Base-by-base conservation (phyloP, 2,329 filamentous ascomycete genomes). In the Hymenoscyphus salicellus region DNA sequence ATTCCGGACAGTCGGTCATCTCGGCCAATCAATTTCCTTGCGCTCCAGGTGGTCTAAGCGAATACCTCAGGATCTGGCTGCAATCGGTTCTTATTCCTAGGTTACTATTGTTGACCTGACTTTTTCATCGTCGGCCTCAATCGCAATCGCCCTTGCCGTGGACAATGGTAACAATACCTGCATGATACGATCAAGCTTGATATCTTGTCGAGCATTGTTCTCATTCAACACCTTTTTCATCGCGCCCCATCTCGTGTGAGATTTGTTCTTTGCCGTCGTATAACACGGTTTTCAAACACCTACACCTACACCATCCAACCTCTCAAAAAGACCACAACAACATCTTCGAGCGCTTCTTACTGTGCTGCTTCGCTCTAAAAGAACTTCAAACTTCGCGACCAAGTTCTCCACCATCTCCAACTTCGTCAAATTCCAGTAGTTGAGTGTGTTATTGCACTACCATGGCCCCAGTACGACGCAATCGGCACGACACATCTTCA, bases 401-500 rank as follows among this genome's bases (percentile, higher is more conserved):
- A 11, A 52, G n/a, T 49, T 49, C 10, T 49, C 20, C n/a, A 5
- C 11, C 20, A 26, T 26, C 46, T 52, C 46, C 5, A 23, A 52
- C 8, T 10, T 26, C 46, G 46, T 20, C 46, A 52, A 52, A 28
- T 23, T 5, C n/a, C 8, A 52, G 46, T 26, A 23, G 46, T 30
- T 52, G 46, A 23, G 46, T 52, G 46, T 52, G 46, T 23, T 43
- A 43, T 38, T 38, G 36, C 28, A 36, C 57, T 58, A 66, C 52
- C 28, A 70, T 70, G 69, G 67, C 69, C 20, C 67, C 69, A 57
- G 63, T 65, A 33, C 64, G 64, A 38, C 56, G 64, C 57, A 65
- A 56, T 62, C 69, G 68, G 67, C 68, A 70, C 68, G 68, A 67
- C 67, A 70, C 66, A 59, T 49, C 57, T 56, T 62, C 64, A 56